Evolutionary conservation across 768 basidiomycete species (phyloP).

Genomic region (Lentinus tigrinus): DNA sequence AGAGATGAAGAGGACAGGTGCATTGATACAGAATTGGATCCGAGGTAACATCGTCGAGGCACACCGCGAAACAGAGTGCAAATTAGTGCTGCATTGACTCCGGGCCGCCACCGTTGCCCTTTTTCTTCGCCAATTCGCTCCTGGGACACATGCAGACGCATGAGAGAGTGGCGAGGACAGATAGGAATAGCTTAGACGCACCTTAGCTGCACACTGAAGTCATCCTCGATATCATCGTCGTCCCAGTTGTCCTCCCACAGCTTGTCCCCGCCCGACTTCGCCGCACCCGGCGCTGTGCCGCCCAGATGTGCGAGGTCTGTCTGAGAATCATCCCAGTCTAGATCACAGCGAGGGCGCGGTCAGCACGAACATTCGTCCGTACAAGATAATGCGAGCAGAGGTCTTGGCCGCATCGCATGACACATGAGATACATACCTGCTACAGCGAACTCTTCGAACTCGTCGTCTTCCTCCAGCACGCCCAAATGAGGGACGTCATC

Average conservation of each 20-base stretch:
- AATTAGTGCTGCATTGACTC: conserved; percentile 31
- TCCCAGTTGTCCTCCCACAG: conserved; percentile 99
- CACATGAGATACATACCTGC: conserved; percentile 53
- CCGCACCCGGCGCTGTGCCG: conserved; percentile 70
- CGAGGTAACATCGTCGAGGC: background rate
- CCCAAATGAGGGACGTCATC: conserved; percentile 70
- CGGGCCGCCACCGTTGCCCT: conserved; percentile 17
- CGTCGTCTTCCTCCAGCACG: conserved; percentile 95
- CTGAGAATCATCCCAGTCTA: conserved; percentile 87
- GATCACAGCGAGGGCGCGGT: background rate
- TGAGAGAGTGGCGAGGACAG: background rate
- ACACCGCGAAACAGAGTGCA: background rate
- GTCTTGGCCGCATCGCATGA: background rate
- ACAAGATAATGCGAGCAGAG: background rate
- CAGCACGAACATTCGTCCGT: background rate
- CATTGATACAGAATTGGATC: background rate
- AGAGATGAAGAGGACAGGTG: background rate
- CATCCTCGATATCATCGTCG: conserved; percentile 97
- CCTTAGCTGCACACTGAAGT: conserved; percentile 95
- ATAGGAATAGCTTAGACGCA: conserved; percentile 38
- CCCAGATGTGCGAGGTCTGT: conserved; percentile 80
- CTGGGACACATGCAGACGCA: background rate
- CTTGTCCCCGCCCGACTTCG: conserved; percentile 81
- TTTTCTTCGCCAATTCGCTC: conserved; percentile 30
- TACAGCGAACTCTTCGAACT: conserved; percentile 90